phyloP scores from a whole-genome alignment of 768 basidiomycete genomes.

The button mushroom (Agaricus bisporus) region DNA sequence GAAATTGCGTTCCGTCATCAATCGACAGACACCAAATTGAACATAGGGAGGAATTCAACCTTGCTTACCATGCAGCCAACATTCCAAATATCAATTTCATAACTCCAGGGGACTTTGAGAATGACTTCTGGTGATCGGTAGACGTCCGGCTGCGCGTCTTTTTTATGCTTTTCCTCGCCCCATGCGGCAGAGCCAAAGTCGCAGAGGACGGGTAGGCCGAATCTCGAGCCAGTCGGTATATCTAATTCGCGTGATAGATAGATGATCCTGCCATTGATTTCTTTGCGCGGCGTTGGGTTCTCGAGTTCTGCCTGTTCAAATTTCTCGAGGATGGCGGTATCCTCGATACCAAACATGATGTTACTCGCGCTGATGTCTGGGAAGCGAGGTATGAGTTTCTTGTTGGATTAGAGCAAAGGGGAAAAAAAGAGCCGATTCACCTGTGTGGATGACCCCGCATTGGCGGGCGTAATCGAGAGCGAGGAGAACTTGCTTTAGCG shows the following conservation, averaged over 20 bases:
- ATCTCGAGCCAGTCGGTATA: not conserved
- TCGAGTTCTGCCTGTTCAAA: not conserved
- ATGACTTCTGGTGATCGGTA: slow-evolving; percentile 15
- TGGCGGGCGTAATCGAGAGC: slow-evolving; percentile 12
- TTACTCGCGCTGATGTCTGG: slow-evolving; percentile 15
- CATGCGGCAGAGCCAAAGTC: slow-evolving; percentile 11
- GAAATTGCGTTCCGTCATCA: too few relatives aligned
- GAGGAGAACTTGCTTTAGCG: slow-evolving; percentile 7
- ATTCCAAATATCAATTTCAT: slow-evolving; percentile 13
- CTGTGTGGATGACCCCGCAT: slow-evolving; percentile 16
- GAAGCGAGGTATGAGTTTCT: not conserved
- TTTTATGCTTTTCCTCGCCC: not conserved
- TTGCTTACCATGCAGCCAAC: slow-evolving; percentile 10
- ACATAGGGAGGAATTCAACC: not conserved
- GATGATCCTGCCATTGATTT: not conserved
- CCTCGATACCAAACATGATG: slow-evolving; percentile 10
- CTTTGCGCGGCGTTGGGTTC: not conserved
- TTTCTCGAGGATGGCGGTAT: slow-evolving; percentile 1
- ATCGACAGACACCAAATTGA: not conserved
- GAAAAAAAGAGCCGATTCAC: not conserved
- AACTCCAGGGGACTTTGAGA: slow-evolving; percentile 10
- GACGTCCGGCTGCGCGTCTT: slow-evolving; percentile 1
- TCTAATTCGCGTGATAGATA: not conserved
- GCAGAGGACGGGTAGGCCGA: slow-evolving; percentile 8
- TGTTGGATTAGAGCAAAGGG: not conserved